Percentiles rank a stretch among this genome's conserved stretches.
Conservation (phyloP, 1,284 basidiomycete genomes). For the Butyriboletus appendiculatus region DNA sequence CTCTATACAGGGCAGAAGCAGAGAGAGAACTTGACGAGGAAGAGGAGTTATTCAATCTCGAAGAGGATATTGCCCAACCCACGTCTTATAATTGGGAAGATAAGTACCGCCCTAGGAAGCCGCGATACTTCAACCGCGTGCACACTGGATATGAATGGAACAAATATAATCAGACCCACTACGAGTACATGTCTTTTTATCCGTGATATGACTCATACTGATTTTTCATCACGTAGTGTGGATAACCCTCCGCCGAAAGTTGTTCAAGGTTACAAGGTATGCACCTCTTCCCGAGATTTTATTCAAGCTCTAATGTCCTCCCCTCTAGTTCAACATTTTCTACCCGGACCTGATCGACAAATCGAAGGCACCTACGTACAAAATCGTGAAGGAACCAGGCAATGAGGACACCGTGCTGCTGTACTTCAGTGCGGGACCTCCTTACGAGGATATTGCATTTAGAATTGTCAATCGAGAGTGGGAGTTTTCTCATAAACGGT, state of each 20-base stretch:
- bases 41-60: constrained; percentile 91
- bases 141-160: constrained; percentile 99
- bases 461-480: constrained; percentile 97
- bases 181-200: constrained; percentile 73
- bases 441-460: constrained; percentile 99
- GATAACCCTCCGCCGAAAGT: constrained; percentile 98
- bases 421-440: constrained; percentile 95
- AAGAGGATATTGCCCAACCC: constrained; percentile 81
- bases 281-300: constrained; percentile 19
- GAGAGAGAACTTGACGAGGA: constrained; percentile 94
- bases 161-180: constrained; percentile 98
- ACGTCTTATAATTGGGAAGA: constrained; percentile 97
- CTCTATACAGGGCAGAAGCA: constrained; percentile 83
- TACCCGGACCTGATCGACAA: constrained; percentile 98
- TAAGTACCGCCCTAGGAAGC: constrained; percentile 98
- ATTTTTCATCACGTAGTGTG: constrained; percentile 52
- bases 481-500: constrained; percentile 98
- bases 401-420: constrained; percentile 95
- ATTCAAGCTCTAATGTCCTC: constrained; percentile 16
- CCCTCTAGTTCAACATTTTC: constrained; percentile 85
- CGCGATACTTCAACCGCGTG: constrained; percentile 98
- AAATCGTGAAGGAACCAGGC: constrained; percentile 87
- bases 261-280: constrained; percentile 96
- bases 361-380: constrained; percentile 93
- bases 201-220: constrained; percentile 1